Evolutionary conservation across 176 grass and related monocot species (phyloP).

Genomic region (Bothriochloa decipiens): DNA sequence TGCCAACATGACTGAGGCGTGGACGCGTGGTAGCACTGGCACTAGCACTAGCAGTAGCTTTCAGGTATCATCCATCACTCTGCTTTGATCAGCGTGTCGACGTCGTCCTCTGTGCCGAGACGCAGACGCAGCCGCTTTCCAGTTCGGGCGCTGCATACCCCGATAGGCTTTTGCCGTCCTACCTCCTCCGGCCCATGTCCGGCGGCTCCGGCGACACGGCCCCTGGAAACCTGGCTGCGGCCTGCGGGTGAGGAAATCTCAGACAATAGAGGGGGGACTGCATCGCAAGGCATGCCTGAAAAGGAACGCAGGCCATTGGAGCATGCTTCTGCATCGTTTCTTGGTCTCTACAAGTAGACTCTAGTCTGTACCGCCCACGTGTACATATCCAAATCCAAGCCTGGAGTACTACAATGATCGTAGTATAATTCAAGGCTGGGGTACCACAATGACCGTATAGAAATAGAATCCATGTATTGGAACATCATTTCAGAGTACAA

Average conservation of each 20-base stretch:
- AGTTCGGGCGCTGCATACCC: conserved; percentile 49
- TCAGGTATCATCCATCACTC: conserved; percentile 20
- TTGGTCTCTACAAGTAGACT: neutral
- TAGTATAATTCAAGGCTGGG: no score
- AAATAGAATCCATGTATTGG: neutral
- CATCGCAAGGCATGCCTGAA: conserved; percentile 14
- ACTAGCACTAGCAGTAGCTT: neutral
- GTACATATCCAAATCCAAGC: neutral
- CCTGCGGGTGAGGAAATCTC: neutral
- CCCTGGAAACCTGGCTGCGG: conserved; percentile 48
- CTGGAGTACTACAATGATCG: neutral
- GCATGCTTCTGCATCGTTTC: neutral
- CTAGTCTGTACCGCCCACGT: neutral
- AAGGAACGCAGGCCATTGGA: conserved; percentile 11
- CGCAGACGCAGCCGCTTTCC: conserved; percentile 39
- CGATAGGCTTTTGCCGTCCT: conserved; percentile 51
- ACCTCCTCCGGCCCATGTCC: conserved; percentile 20
- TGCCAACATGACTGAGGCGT: neutral
- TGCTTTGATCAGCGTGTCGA: conserved; percentile 49
- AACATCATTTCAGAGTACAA: neutral
- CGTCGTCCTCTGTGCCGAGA: conserved; percentile 2
- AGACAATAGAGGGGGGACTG: neutral
- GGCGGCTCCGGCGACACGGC: conserved; percentile 18
- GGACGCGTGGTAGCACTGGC: conserved; percentile 12
- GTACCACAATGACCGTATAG: no score